A percentile compares a stretch with the other conserved stretches of the same genome.
Conservation (phyloP, 306 rosid species). For the Medicago lupulina region DNA sequence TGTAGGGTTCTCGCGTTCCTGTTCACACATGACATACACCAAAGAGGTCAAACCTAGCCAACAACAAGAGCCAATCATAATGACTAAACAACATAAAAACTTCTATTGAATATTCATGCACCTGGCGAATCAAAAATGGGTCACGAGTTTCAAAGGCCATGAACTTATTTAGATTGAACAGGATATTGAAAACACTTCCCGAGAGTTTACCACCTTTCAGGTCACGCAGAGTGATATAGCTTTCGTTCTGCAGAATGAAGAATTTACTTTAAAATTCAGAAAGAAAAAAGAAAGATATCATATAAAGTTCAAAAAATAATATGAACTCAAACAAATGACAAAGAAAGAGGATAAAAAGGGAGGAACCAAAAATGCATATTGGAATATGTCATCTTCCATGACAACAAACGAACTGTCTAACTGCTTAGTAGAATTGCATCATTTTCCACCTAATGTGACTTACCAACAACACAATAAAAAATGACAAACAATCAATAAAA, state of each 20-base stretch:
- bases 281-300: neutral
- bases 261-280: slow-evolving; percentile 11
- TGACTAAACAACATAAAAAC: slow-evolving; percentile 10
- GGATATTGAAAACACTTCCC: slow-evolving; percentile 92
- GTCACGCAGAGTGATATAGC: slow-evolving; percentile 74
- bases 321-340: slow-evolving; percentile 32
- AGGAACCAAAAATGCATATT: slow-evolving; percentile 17
- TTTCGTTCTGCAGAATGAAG: slow-evolving; percentile 71
- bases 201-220: slow-evolving; percentile 95
- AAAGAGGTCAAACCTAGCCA: slow-evolving; percentile 45
- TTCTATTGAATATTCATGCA: slow-evolving; percentile 41
- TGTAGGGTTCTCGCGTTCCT: slow-evolving; percentile 99
- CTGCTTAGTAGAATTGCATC: slow-evolving; percentile 10
- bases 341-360: slow-evolving; percentile 8
- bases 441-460: slow-evolving; percentile 26
- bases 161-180: slow-evolving; percentile 97
- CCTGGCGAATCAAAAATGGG: slow-evolving; percentile 99
- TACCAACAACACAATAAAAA: slow-evolving; percentile 35
- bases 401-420: neutral
- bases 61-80: slow-evolving; percentile 36
- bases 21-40: slow-evolving; percentile 47
- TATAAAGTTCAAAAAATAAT: neutral
- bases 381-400: slow-evolving; percentile 23
- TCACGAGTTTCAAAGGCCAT: slow-evolving; percentile 99
- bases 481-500: slow-evolving; percentile 38